A percentile compares a stretch with the other conserved stretches of the same genome.
phyloP scores from a whole-genome alignment of 176 grass and related monocot species.

The Aegilops umbellulata region DNA sequence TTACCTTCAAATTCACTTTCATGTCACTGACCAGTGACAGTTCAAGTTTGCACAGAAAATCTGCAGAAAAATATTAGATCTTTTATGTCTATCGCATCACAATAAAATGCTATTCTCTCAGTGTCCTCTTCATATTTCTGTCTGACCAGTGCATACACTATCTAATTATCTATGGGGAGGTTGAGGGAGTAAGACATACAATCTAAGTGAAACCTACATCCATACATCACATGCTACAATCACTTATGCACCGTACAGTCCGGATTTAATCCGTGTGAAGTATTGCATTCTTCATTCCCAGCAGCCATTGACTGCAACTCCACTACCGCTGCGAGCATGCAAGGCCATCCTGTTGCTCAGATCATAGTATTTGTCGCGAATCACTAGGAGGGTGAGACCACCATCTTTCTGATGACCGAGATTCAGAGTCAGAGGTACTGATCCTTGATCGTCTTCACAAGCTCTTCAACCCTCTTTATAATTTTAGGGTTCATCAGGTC shows the following conservation, averaged over 20 bases:
- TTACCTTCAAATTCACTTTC: not conserved
- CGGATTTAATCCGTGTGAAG: not conserved
- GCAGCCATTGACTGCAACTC: not conserved
- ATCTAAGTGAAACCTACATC: slow-evolving; percentile 12
- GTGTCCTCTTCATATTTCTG: not conserved
- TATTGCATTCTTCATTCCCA: not conserved
- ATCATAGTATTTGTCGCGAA: not conserved
- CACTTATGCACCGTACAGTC: not conserved
- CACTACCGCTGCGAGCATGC: not conserved
- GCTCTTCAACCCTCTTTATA: slow-evolving; percentile 61
- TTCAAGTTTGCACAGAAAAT: not conserved
- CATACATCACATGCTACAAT: slow-evolving; percentile 21
- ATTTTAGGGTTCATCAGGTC: slow-evolving; percentile 88
- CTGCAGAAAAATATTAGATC: not conserved
- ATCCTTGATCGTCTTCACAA: slow-evolving; percentile 64
- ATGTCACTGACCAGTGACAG: not conserved
- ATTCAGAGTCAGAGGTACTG: slow-evolving; percentile 52
- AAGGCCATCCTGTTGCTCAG: not conserved
- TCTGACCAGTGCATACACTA: not conserved
- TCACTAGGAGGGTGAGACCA: not conserved
- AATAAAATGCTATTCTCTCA: too few species aligned
- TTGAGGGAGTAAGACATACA: not conserved
- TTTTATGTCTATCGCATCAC: not conserved
- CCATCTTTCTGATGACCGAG: not conserved
- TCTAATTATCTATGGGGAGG: not conserved